Base-by-base conservation (phyloP, 345 rosid genomes). In the Camelina laxa region DNA sequence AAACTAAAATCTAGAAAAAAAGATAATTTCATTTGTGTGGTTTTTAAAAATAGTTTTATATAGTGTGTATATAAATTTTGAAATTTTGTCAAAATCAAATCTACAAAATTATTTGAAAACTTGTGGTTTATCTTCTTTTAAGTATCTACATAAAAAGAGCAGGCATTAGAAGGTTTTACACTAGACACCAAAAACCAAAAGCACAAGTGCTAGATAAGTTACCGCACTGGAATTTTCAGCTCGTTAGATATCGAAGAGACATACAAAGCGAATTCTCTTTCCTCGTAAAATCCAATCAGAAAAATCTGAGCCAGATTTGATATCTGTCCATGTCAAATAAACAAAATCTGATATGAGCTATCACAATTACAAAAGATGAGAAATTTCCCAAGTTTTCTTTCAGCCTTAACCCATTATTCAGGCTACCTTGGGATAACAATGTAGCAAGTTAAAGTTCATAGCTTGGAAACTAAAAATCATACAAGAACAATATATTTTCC, bases 71-170 rank as follows among this genome's bases (percentile, higher is more conserved):
- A 24, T 27, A 27, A 27, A 27, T 27, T 27, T 24, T 0, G 5
- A 27, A 4, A 27, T 27, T 27, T 27, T 27, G 27, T 27, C 30
- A 4, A 27, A 27, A 27, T 27, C 30, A 27, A 27, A 27, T 27
- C 30, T 27, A 27, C 5, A 27, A 27, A 27, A 27, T 27, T 27
- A 27, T 27, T 27, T 27, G 30, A 27, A 27, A 27, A 27, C 5
- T 85, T n/a, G n/a, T n/a, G 96, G 96, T 53, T 82, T 88, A 73
- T 89, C 90, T 82, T 91, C 97, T 79, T 85, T 89, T 85, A 88
- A 82, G 84, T 91, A 91, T 69, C 80, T 76, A 48, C 65, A 56
- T 5, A 63, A 72, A 20, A 60, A 21, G 65, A 41, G 36, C 64
- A 57, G 33, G 30, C 44, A 27, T 47, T 21, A 47, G 54, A 67